Conservation (phyloP, 2,329 filamentous ascomycete genomes). For the Aspergillus udagawae region DNA sequence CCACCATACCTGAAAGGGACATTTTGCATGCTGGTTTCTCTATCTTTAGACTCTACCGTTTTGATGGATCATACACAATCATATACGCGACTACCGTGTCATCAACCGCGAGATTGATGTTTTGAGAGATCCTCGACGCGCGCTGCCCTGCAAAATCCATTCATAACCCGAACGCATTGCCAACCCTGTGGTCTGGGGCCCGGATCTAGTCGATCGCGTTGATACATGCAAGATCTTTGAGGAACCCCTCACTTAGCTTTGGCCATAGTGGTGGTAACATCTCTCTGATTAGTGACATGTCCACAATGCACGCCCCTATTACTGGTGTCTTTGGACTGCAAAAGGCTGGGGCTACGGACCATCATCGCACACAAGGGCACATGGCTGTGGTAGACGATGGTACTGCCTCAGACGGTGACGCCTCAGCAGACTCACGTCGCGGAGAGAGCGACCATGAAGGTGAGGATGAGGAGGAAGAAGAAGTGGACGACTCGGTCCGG, state of each 20-base stretch:
- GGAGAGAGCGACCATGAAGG: constrained; percentile 25
- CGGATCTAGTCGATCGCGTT: background rate
- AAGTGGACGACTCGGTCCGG: constrained; percentile 54
- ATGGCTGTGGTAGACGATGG: constrained; percentile 16
- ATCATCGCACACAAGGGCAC: constrained; percentile 5
- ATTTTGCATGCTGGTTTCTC: constrained; percentile 8
- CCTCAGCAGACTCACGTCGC: constrained; percentile 5
- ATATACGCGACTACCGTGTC: background rate
- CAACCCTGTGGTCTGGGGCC: background rate
- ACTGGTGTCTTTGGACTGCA: constrained; percentile 24
- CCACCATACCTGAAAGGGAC: constrained; percentile 6
- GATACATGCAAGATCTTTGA: background rate
- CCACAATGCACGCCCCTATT: constrained; percentile 20
- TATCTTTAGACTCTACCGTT: background rate
- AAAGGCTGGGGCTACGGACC: constrained; percentile 13
- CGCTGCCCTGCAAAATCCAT: background rate
- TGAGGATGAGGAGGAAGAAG: constrained; percentile 31
- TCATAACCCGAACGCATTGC: background rate
- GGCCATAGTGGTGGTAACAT: background rate
- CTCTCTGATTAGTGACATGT: constrained; percentile 19
- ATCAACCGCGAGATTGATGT: background rate
- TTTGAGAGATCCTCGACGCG: background rate
- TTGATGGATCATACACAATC: background rate
- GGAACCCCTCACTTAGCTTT: background rate
- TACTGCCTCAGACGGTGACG: constrained; percentile 14